Evolutionary conservation across 1,139 yeast genomes (phyloP), one percentile per base, ranked within the genome.

Genomic region (Geotrichum australiense): DNA sequence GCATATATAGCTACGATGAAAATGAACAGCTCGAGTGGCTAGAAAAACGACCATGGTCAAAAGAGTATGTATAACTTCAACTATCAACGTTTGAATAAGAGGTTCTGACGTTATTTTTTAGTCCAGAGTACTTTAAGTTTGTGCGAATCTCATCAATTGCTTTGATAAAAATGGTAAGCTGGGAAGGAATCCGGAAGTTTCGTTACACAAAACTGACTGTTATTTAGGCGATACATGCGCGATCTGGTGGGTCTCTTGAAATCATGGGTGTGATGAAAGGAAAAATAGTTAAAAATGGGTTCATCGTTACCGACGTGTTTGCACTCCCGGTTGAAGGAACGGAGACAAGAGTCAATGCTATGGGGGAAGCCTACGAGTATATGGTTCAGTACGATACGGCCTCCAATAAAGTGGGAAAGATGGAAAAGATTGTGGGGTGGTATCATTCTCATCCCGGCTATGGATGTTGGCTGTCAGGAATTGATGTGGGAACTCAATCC

Each of bases 361-460:
- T 84, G 57, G 80, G 81, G 18, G 96, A 89, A 56, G 95, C 94
- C 0, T 89, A 87, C 59, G 97, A 89, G 59, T 91, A 81, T 59
- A 89, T 91, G 95, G 94, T 89, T 1, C 80, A 78, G 50, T 87
- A 82, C 59, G 65, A 83, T 41, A 79, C 79, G 46, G 70, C 74
- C 28, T 69, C 78, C 55, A 75, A 79, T 47, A 67, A 66, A 35
- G 64, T 70, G 1, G 76, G 75, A 6, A 66, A 79, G 20, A 55
- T 65, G 11, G 77, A 70, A 46, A 74, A 83, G 53, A 82, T 91
- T 27, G 86, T 87, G 12, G 96, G 96, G 5, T 63, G 71, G 71
- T 84, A 89, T 62, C 95, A 91, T 62, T 89, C 97, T 21, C 98
- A 91, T 66, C 98, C 98, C 2, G 98, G 98, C 16, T 91, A 89